Conservation (phyloP, 768 basidiomycete species). For the Mrakia frigida region DNA sequence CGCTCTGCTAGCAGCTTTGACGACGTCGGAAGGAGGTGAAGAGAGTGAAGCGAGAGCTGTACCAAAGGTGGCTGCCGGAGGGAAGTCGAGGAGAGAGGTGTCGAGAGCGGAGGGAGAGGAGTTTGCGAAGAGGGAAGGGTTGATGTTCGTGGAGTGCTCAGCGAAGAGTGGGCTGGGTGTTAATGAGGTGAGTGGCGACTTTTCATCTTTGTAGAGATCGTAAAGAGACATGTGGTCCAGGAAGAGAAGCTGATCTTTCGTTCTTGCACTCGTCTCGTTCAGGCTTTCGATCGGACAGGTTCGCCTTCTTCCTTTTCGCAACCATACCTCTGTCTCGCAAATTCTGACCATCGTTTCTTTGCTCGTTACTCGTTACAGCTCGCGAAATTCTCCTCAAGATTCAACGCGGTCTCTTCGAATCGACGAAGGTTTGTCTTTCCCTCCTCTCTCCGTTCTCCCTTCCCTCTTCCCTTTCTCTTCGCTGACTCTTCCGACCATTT, state of each 20-base stretch:
- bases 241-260: background rate
- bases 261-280: background rate
- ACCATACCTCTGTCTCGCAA: too few relatives aligned
- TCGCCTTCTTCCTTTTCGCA: background rate
- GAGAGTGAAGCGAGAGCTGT: background rate
- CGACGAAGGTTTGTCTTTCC: background rate
- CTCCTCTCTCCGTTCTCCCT: background rate
- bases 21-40: background rate
- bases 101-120: conserved; percentile 73
- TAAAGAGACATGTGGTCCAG: too few relatives aligned
- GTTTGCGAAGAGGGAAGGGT: conserved; percentile 83
- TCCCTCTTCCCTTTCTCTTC: background rate
- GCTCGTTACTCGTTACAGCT: background rate
- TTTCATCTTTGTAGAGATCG: background rate
- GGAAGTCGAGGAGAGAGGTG: conserved; percentile 31
- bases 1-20: background rate
- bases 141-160: conserved; percentile 89
- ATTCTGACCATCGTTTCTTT: too few relatives aligned
- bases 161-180: conserved; percentile 87
- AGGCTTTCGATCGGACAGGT: conserved; percentile 19
- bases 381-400: conserved; percentile 28
- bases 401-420: conserved; percentile 16
- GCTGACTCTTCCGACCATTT: background rate
- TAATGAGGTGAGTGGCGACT: conserved; percentile 57
- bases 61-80: background rate